Conservation (phyloP, 257 asterid species). For the Fraxinus anomala region DNA sequence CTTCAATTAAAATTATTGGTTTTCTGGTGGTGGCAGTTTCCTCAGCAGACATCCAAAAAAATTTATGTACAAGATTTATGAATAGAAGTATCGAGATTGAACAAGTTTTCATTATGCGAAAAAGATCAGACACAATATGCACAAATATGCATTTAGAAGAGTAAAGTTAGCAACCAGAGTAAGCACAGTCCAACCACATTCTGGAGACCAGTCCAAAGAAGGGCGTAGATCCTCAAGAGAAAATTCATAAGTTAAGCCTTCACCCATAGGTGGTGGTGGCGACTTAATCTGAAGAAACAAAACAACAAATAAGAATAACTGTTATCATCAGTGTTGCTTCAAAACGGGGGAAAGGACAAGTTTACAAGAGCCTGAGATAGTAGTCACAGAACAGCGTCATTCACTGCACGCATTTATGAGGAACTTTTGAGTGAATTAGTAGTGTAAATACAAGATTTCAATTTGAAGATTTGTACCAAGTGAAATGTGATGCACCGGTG, state of each 20-base stretch:
- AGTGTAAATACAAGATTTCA: not conserved
- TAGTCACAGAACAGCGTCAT: not conserved
- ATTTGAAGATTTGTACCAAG: not conserved
- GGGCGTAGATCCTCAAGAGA: slow-evolving; percentile 69
- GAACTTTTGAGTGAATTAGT: not conserved
- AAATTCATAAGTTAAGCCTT: slow-evolving; percentile 56
- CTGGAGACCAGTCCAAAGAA: slow-evolving; percentile 75
- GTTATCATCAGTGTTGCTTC: slow-evolving; percentile 11
- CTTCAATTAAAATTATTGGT: not conserved
- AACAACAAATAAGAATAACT: slow-evolving; percentile 2
- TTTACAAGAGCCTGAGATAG: not conserved
- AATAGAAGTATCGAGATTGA: slow-evolving; percentile 2
- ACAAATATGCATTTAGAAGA: slow-evolving; percentile 3
- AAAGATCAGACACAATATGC: not conserved
- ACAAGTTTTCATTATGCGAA: not conserved
- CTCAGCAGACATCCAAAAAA: not conserved
- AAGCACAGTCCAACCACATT: slow-evolving; percentile 71
- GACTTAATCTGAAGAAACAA: slow-evolving; percentile 55
- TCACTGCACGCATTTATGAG: not conserved
- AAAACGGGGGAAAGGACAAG: not conserved
- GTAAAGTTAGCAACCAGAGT: slow-evolving; percentile 44
- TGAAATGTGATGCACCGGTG: not conserved
- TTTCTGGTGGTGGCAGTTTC: not conserved
- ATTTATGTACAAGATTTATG: not conserved
- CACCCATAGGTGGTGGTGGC: slow-evolving; percentile 65